These are phyloP conservation scores for Talaromyces sp. DNA, from an alignment of 2,329 filamentous ascomycete species.

Conservation along the genomic window DNA sequence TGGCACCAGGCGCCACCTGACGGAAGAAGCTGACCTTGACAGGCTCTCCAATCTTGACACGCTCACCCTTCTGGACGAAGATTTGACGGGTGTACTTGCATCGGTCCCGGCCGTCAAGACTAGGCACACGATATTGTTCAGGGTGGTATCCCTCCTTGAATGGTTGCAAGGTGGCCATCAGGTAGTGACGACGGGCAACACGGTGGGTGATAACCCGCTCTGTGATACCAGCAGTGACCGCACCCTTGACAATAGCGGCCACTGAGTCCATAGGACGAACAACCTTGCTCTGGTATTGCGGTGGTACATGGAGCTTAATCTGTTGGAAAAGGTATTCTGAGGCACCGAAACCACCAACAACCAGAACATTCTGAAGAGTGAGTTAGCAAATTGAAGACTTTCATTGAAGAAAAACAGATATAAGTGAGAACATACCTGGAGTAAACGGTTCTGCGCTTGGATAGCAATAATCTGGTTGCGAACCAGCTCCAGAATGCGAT, in stretches of 20 bases:
- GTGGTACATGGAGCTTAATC: slow-evolving; percentile 97
- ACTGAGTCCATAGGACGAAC: slow-evolving; percentile 99
- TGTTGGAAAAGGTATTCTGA: slow-evolving; percentile 99
- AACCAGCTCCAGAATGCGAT: slow-evolving; percentile 92
- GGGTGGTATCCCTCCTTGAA: slow-evolving; percentile 99
- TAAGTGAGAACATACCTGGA: slow-evolving; percentile 63
- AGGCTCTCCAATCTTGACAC: slow-evolving; percentile 98
- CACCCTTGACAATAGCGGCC: slow-evolving; percentile 96
- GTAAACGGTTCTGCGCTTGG: slow-evolving; percentile 88
- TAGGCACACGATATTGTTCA: slow-evolving; percentile 95
- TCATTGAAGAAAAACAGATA: background rate
- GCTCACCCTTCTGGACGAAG: slow-evolving; percentile 97
- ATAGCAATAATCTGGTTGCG: slow-evolving; percentile 99
- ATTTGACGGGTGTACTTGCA: slow-evolving; percentile 99
- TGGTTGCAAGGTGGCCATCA: slow-evolving; percentile 97
- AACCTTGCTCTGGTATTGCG: slow-evolving; percentile 97
- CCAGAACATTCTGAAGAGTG: slow-evolving; percentile 73
- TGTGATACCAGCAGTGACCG: slow-evolving; percentile 95
- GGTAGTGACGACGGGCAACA: slow-evolving; percentile 94
- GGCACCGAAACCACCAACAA: slow-evolving; percentile 96
- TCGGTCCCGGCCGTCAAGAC: slow-evolving; percentile 92
- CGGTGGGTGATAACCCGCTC: slow-evolving; percentile 96
- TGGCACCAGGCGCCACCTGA: slow-evolving; percentile 94
- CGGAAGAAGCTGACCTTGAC: slow-evolving; percentile 99
- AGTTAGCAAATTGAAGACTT: slow-evolving; percentile 21